Conservation (phyloP, 192 early-diverging fungal species). For the Funneliformis geosporum region DNA sequence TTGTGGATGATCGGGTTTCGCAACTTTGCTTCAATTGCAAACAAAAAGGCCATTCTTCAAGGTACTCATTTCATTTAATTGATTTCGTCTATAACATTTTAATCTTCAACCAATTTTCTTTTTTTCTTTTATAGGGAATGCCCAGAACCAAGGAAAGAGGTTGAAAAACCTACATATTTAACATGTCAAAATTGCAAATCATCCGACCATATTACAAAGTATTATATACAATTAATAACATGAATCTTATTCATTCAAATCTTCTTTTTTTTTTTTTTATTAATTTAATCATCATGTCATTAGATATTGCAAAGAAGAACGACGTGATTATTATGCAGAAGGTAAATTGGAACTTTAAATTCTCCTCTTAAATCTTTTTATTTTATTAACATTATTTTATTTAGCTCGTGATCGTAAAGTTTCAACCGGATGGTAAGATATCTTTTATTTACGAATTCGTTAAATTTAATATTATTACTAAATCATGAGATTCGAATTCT, state of each 20-base stretch:
- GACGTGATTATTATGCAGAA: not conserved
- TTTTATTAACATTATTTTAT: not conserved
- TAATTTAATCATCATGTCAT: not conserved
- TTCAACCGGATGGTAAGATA: not conserved
- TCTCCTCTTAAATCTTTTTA: not conserved
- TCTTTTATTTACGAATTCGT: not conserved
- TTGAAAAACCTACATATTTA: not conserved
- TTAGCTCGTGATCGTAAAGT: not conserved
- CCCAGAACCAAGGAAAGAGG: not conserved
- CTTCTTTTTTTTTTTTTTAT: not conserved
- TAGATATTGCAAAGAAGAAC: constrained; percentile 7
- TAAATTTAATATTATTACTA: not conserved
- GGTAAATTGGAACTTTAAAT: not conserved
- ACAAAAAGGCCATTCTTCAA: not conserved
- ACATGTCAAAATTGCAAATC: constrained; percentile 21
- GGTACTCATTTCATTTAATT: not conserved
- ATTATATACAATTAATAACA: not conserved
- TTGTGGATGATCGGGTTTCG: not conserved
- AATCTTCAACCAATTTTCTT: not conserved
- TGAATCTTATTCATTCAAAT: not conserved
- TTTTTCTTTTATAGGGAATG: not conserved
- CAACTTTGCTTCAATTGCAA: constrained; percentile 12
- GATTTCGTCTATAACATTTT: not conserved
- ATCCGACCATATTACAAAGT: constrained; percentile 16
- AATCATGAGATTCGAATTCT: not conserved